phyloP scores from a whole-genome alignment of 805 yeast genomes.

The Spathaspora arborariae region DNA sequence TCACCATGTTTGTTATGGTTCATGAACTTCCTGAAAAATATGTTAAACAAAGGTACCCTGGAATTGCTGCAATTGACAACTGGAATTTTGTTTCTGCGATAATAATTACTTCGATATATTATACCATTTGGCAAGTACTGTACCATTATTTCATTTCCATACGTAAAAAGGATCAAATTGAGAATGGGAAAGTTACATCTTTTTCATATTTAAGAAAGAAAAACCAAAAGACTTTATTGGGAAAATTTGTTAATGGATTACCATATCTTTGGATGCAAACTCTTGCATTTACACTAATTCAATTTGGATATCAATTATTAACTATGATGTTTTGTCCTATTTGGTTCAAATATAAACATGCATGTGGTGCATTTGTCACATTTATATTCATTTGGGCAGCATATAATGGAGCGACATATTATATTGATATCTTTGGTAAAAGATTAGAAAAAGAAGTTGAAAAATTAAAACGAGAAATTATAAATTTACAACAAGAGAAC shows the following conservation, averaged over 20 bases:
- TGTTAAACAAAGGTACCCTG: constrained; percentile 67
- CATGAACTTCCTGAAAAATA: constrained; percentile 62
- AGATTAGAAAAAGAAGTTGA: constrained; percentile 82
- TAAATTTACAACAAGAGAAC: constrained; percentile 46
- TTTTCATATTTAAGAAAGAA: constrained; percentile 79
- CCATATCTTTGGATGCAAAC: constrained; percentile 85
- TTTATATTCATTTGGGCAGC: constrained; percentile 77
- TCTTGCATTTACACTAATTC: constrained; percentile 79
- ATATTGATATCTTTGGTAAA: constrained; percentile 87
- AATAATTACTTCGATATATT: constrained; percentile 73
- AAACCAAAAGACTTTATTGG: constrained; percentile 61
- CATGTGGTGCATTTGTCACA: constrained; percentile 65
- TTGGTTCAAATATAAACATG: constrained; percentile 69
- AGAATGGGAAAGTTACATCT: constrained; percentile 81
- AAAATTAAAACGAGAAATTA: constrained; percentile 67
- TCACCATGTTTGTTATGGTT: constrained; percentile 79
- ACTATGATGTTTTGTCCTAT: constrained; percentile 89
- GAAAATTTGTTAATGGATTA: constrained; percentile 72
- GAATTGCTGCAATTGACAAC: constrained; percentile 57
- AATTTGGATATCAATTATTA: constrained; percentile 77
- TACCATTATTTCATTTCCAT: constrained; percentile 93
- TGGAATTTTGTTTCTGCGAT: constrained; percentile 75
- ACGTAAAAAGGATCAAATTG: constrained; percentile 71
- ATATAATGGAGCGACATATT: constrained; percentile 93
- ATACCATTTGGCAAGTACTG: constrained; percentile 83